Conservation (phyloP, 176 grass and related monocot species). For the Stipa capillata region DNA sequence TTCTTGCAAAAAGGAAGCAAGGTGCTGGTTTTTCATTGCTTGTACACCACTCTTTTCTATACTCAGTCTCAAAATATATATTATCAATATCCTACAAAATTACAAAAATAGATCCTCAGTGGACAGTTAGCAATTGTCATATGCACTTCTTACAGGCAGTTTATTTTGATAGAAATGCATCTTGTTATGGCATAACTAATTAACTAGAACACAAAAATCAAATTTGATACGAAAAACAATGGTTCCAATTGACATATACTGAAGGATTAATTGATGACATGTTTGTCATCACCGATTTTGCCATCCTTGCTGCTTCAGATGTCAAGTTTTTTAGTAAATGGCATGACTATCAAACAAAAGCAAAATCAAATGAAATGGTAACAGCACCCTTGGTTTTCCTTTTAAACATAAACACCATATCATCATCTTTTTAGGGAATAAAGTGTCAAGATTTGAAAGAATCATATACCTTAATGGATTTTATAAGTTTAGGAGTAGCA, state of each 20-base stretch:
- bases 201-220: not conserved
- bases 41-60: constrained; percentile 91
- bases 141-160: not conserved
- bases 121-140: constrained; percentile 2
- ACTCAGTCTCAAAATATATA: constrained; percentile 89
- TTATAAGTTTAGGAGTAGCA: constrained; percentile 65
- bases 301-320: not conserved
- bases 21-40: constrained; percentile 64
- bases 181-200: not conserved
- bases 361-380: constrained; percentile 1
- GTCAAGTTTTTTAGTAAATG: not conserved
- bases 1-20: constrained; percentile 97
- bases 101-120: constrained; percentile 6
- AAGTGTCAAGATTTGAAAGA: not conserved
- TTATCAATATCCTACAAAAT: constrained; percentile 81
- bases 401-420: not conserved
- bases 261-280: not conserved
- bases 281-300: not conserved
- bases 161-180: not conserved
- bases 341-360: not conserved
- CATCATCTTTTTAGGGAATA: not conserved
- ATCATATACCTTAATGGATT: constrained; percentile 72
- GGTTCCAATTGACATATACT: not conserved
- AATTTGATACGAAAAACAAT: constrained; percentile 2
- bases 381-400: not conserved